Evolutionary conservation across 2,329 filamentous ascomycete genomes (phyloP).

Genomic region (Emericellopsis atlantica): DNA sequence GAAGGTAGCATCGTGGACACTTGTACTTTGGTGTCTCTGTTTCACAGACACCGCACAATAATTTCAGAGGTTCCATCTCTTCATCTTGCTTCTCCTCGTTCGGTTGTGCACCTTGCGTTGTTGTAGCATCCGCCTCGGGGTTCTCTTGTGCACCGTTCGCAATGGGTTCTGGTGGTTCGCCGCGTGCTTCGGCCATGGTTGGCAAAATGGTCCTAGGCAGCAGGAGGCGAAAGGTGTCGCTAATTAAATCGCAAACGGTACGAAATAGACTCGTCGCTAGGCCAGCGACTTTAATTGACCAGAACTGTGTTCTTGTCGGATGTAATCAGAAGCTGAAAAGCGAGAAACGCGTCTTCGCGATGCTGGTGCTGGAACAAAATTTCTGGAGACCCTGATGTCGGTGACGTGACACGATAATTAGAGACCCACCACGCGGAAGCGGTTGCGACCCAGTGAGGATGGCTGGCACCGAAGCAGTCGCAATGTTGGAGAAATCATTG

Average conservation of each 20-base stretch:
- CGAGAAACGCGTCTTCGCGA: neutral
- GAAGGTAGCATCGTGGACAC: conserved; percentile 43
- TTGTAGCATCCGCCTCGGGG: too few relatives aligned
- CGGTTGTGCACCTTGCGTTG: neutral
- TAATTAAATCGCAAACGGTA: too few relatives aligned
- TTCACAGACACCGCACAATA: conserved; percentile 39
- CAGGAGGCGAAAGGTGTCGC: too few relatives aligned
- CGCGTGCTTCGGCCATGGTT: neutral
- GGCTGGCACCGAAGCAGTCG: too few relatives aligned
- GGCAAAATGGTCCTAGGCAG: too few relatives aligned
- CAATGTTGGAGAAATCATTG: too few relatives aligned
- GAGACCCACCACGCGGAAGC: too few relatives aligned
- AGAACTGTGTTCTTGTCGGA: too few relatives aligned
- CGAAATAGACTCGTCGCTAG: too few relatives aligned
- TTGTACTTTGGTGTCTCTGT: conserved; percentile 45
- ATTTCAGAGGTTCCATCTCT: conserved; percentile 1
- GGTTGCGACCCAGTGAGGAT: too few relatives aligned
- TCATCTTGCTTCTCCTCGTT: neutral
- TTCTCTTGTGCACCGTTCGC: neutral
- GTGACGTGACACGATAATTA: too few relatives aligned
- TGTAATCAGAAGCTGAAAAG: neutral
- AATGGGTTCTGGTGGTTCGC: neutral
- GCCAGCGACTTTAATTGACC: too few relatives aligned
- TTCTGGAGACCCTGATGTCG: neutral
- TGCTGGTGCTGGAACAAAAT: neutral